Conservation (phyloP, 169 alveolate genomes). For the Eimeria acervulina region DNA sequence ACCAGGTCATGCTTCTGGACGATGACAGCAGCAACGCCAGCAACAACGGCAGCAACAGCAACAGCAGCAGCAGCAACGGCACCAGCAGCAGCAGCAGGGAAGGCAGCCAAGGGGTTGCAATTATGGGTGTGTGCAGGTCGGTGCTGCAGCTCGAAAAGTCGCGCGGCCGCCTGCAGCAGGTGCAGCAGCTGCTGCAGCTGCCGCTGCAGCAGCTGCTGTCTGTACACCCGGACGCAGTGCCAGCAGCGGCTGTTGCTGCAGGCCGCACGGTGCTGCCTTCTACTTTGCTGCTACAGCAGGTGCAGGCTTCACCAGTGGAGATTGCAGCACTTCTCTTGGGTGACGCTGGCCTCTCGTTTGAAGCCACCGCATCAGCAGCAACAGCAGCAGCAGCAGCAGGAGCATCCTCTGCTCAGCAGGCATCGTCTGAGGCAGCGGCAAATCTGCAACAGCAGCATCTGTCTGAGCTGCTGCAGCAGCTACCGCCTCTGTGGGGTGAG, state of each 20-base stretch:
- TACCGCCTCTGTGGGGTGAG: slow-evolving; percentile 50
- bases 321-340: slow-evolving; percentile 51
- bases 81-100: slow-evolving; percentile 55
- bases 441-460: neutral
- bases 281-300: slow-evolving; percentile 63
- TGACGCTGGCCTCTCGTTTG: slow-evolving; percentile 13
- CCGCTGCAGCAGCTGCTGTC: slow-evolving; percentile 70
- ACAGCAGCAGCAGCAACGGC: neutral
- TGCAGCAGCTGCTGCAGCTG: slow-evolving; percentile 79
- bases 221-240: slow-evolving; percentile 26
- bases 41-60: neutral
- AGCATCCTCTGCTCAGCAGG: neutral
- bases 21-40: neutral
- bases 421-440: neutral
- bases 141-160: slow-evolving; percentile 49
- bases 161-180: slow-evolving; percentile 44
- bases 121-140: slow-evolving; percentile 46
- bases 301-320: slow-evolving; percentile 66
- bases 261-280: slow-evolving; percentile 67
- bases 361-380: slow-evolving; percentile 17
- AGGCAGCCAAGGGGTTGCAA: slow-evolving; percentile 40
- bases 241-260: slow-evolving; percentile 65
- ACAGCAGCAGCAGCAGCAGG: slow-evolving; percentile 45
- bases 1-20: neutral
- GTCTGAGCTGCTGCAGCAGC: slow-evolving; percentile 47